A percentile compares a stretch with the other conserved stretches of the same genome.
phyloP scores from a whole-genome alignment of 192 early-diverging fungal species.

The Entophlyctis luteolus region DNA sequence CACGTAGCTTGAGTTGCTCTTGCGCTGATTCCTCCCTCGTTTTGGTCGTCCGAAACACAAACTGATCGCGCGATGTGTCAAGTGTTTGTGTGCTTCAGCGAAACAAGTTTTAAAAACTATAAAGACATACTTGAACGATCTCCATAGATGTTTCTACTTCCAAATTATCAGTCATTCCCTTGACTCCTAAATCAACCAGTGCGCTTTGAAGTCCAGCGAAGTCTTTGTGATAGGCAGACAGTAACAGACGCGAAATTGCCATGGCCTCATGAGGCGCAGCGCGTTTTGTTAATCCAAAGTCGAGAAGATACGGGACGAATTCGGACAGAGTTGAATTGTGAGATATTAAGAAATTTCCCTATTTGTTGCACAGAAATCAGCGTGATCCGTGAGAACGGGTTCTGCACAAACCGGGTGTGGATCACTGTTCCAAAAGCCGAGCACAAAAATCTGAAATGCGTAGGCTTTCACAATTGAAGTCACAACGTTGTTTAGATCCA shows the following conservation, averaged over 20 bases:
- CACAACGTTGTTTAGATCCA: slow-evolving; percentile 17
- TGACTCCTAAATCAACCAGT: slow-evolving; percentile 29
- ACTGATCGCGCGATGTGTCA: background rate
- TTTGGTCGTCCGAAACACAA: slow-evolving; percentile 12
- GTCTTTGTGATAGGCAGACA: slow-evolving; percentile 27
- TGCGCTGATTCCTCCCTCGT: slow-evolving; percentile 3
- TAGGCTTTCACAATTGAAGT: slow-evolving; percentile 24
- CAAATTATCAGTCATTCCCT: slow-evolving; percentile 15
- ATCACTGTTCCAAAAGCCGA: slow-evolving; percentile 32
- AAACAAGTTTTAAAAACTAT: background rate
- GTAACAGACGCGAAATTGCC: slow-evolving; percentile 25
- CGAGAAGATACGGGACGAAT: slow-evolving; percentile 24
- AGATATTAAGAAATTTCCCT: slow-evolving; percentile 26
- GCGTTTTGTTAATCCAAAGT: slow-evolving; percentile 37
- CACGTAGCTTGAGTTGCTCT: slow-evolving; percentile 4
- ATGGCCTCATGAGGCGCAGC: slow-evolving; percentile 17
- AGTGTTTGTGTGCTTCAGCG: background rate
- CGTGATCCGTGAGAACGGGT: background rate
- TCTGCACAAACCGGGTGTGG: slow-evolving; percentile 12
- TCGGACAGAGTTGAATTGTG: background rate
- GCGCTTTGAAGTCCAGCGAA: slow-evolving; percentile 26
- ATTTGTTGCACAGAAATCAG: background rate
- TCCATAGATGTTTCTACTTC: slow-evolving; percentile 27
- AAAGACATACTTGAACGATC: slow-evolving; percentile 14
- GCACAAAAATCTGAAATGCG: slow-evolving; percentile 26